Conservation (phyloP, 805 yeast genomes). For the Candida ortonii region DNA sequence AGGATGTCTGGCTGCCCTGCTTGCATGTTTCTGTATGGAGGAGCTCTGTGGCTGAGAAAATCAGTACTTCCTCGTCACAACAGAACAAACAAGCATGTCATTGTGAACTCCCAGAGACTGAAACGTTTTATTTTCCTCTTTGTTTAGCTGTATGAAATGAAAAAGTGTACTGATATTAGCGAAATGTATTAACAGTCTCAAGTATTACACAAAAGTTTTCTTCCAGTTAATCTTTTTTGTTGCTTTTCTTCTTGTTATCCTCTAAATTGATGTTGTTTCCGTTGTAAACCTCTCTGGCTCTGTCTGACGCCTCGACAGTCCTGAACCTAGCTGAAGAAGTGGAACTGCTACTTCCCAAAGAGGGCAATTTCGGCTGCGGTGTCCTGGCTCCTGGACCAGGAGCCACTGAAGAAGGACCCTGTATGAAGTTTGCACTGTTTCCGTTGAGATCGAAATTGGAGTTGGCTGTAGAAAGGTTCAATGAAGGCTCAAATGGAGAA, state of each 20-base stretch:
- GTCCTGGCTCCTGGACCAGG: conserved; percentile 5
- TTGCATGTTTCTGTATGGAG: conserved; percentile 23
- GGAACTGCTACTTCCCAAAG: conserved; percentile 9
- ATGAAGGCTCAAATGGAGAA: conserved; percentile 22
- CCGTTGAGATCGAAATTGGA: conserved; percentile 24
- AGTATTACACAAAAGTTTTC: too few species aligned
- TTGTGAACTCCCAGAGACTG: neutral
- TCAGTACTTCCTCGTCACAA: too few species aligned
- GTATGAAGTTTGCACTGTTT: conserved; percentile 18
- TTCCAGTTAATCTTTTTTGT: conserved; percentile 23
- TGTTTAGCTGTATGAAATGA: neutral
- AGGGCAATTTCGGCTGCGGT: conserved; percentile 5
- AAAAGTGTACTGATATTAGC: neutral
- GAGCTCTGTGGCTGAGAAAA: too few species aligned
- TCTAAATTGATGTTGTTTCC: conserved; percentile 55
- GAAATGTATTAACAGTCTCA: too few species aligned
- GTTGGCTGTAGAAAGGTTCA: conserved; percentile 22
- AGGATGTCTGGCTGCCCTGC: conserved; percentile 19
- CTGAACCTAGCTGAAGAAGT: conserved; percentile 16
- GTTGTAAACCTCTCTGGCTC: conserved; percentile 49
- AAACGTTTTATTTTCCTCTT: neutral
- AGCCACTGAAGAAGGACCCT: conserved; percentile 4
- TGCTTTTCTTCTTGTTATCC: conserved; percentile 32
- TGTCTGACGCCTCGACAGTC: conserved; percentile 19
- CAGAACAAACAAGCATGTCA: neutral